A percentile compares a stretch with the other conserved stretches of the same genome.
Conservation (phyloP, 73 alveolate species). For the Symbiodinium pilosum region DNA sequence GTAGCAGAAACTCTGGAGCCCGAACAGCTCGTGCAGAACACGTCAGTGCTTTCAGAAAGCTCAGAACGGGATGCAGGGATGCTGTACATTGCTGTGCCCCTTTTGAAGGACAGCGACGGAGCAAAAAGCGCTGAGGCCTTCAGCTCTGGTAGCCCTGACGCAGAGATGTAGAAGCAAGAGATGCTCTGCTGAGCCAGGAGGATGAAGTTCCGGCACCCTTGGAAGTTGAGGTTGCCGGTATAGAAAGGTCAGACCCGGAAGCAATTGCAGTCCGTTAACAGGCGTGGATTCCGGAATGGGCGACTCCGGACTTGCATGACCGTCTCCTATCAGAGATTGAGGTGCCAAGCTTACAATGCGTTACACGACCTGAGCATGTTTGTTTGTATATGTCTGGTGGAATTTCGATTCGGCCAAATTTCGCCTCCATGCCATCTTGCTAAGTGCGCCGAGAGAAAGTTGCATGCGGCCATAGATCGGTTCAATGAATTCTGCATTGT, state of each 20-base stretch:
- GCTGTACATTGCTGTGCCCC: too few species aligned
- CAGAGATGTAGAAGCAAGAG: neutral
- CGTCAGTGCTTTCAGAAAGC: too few species aligned
- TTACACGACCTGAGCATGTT: too few species aligned
- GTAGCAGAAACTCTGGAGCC: too few species aligned
- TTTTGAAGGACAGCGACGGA: conserved; percentile 5
- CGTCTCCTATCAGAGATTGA: conserved; percentile 49
- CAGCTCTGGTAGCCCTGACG: neutral
- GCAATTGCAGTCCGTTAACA: neutral
- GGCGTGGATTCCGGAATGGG: conserved; percentile 94
- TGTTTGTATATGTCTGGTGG: too few species aligned
- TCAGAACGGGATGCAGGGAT: too few species aligned
- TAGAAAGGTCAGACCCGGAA: neutral
- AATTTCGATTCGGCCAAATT: too few species aligned
- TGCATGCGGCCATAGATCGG: too few species aligned
- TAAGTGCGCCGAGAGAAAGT: too few species aligned
- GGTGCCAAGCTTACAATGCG: neutral
- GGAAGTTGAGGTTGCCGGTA: conserved; percentile 6
- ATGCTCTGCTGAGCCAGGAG: neutral
- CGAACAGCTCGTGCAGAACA: too few species aligned
- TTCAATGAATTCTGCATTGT: too few species aligned
- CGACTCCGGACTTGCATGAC: conserved; percentile 81
- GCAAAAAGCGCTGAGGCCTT: neutral
- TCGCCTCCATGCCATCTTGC: too few species aligned
- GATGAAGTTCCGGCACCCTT: neutral